Evolutionary conservation across 257 asterid species (phyloP).

Genomic region (Fraxinus quadrangulata): DNA sequence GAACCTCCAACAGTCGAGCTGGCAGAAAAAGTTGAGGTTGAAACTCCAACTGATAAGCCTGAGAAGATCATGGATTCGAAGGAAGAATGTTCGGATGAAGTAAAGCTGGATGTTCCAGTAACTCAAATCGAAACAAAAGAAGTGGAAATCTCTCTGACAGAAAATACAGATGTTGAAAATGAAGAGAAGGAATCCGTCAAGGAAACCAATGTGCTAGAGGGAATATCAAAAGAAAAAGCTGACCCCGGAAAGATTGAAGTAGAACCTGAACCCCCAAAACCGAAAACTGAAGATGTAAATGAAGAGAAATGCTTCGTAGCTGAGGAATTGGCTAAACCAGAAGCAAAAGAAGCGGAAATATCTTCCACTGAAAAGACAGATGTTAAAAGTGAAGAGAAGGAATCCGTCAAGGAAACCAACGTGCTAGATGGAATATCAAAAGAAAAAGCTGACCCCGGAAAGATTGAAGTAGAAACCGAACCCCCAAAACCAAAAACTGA

Average conservation of each 20-base stretch:
- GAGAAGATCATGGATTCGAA: conserved; percentile 21
- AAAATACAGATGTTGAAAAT: conserved; percentile 22
- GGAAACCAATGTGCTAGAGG: conserved; percentile 25
- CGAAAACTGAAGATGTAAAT: conserved; percentile 11
- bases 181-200: conserved; percentile 29
- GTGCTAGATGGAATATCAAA: conserved; percentile 25
- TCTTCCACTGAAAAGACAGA: conserved; percentile 20
- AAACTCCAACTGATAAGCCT: conserved; percentile 27
- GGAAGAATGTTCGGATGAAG: conserved; percentile 25
- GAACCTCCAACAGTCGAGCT: conserved; percentile 35
- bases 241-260: conserved; percentile 32
- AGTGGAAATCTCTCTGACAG: conserved; percentile 23
- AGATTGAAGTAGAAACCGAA: conserved; percentile 31
- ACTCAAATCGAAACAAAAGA: conserved; percentile 29
- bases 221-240: conserved; percentile 21
- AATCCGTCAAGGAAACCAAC: conserved; percentile 21
- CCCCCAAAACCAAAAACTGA: conserved; percentile 21
- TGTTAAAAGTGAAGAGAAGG: conserved; percentile 28
- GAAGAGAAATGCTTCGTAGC: conserved; percentile 29
- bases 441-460: conserved; percentile 25
- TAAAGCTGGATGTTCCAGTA: conserved; percentile 22
- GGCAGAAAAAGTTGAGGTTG: conserved; percentile 31
- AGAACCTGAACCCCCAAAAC: conserved; percentile 26
- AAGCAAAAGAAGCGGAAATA: conserved; percentile 22
- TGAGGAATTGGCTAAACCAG: conserved; percentile 31